Evolutionary conservation across 1,139 yeast species (phyloP).

Genomic region (Geotrichum phurueaensis): DNA sequence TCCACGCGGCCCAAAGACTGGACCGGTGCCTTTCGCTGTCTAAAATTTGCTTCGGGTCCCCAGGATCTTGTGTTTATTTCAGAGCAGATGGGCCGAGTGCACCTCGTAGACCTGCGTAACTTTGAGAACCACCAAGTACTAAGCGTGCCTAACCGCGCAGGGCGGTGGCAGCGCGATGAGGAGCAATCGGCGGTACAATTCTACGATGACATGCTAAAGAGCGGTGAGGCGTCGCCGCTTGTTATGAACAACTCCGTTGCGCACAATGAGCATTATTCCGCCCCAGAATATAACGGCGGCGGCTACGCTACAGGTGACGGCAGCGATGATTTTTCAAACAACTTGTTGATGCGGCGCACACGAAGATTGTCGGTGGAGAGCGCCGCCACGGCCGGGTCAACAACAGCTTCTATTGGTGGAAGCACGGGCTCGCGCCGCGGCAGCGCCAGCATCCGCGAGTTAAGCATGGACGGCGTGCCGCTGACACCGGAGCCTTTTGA

Average conservation of each 20-base stretch:
- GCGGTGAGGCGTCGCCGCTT: slow-evolving; percentile 14
- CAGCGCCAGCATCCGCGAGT: slow-evolving; percentile 8
- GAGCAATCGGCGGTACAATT: not conserved
- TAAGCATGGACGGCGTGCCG: slow-evolving; percentile 14
- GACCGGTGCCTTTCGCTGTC: slow-evolving; percentile 56
- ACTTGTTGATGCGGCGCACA: not conserved
- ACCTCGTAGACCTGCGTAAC: slow-evolving; percentile 70
- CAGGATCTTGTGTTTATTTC: slow-evolving; percentile 71
- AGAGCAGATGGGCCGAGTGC: slow-evolving; percentile 84
- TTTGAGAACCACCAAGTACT: slow-evolving; percentile 71
- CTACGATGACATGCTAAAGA: slow-evolving; percentile 16
- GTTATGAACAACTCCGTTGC: slow-evolving; percentile 5
- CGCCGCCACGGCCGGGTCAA: not conserved
- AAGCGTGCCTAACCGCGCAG: not conserved
- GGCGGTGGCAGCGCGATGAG: not conserved
- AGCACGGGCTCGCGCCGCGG: not conserved
- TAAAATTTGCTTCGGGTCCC: slow-evolving; percentile 64
- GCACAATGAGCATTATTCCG: not conserved
- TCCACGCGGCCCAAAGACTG: slow-evolving; percentile 33
- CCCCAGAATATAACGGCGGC: not conserved
- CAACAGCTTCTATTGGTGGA: not conserved
- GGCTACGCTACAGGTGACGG: not conserved
- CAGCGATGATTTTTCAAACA: not conserved
- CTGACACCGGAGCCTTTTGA: not conserved
- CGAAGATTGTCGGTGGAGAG: not conserved